These are phyloP conservation scores for Taphrina sp. DNA, from an alignment of 1,139 yeast genomes.

Conservation along the genomic window DNA sequence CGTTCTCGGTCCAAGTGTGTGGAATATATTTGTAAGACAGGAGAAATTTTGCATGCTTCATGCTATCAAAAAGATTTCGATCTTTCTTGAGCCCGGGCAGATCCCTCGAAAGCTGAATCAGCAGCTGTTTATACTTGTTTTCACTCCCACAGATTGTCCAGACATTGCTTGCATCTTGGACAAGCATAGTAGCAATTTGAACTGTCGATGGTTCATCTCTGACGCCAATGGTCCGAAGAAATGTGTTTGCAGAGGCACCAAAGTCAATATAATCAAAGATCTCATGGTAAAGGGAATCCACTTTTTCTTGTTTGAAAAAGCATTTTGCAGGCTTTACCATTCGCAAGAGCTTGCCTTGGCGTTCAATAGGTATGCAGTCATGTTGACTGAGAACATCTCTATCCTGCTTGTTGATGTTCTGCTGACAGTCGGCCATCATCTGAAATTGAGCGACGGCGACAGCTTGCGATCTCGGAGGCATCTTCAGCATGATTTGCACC, in stretches of 20 bases:
- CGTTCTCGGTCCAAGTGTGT: constrained; percentile 17
- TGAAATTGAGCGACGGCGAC: constrained; percentile 42
- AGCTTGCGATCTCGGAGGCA: constrained; percentile 40
- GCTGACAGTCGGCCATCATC: constrained; percentile 42
- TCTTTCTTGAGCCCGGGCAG: constrained; percentile 41
- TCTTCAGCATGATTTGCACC: constrained; percentile 38
- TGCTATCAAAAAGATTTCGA: constrained; percentile 40
- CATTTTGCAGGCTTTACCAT: constrained; percentile 27
- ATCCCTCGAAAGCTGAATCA: constrained; percentile 41
- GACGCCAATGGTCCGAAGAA: constrained; percentile 45
- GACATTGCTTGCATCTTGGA: constrained; percentile 43
- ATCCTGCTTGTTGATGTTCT: constrained; percentile 39
- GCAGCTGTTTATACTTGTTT: constrained; percentile 41
- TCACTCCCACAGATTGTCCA: constrained; percentile 41
- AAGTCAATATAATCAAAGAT: constrained; percentile 43
- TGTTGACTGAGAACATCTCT: constrained; percentile 37
- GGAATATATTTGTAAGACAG: constrained; percentile 40
- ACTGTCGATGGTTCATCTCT: constrained; percentile 43
- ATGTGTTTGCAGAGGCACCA: constrained; percentile 42
- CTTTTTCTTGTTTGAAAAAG: constrained; percentile 30
- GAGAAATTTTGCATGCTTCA: constrained; percentile 43
- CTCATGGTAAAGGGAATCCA: constrained; percentile 40
- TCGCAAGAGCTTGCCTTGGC: constrained; percentile 24
- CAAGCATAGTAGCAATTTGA: constrained; percentile 43
- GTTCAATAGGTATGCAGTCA: constrained; percentile 42